Percentiles rank a stretch among this genome's conserved stretches.
These are phyloP conservation scores for Citrus glauca DNA, from an alignment of 345 rosid genomes.

Conservation along the genomic window DNA sequence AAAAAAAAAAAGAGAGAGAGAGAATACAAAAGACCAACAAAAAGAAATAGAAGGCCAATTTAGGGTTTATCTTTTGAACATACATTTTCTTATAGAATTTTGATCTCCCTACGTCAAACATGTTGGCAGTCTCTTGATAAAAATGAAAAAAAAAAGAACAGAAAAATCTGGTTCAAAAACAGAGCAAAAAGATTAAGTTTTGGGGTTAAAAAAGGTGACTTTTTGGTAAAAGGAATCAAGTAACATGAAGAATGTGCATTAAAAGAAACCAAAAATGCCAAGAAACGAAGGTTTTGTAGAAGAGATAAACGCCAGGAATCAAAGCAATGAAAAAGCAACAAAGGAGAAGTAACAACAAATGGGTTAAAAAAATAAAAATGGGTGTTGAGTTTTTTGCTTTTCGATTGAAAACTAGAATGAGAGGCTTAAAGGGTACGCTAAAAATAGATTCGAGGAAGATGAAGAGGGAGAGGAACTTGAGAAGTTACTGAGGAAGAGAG, in stretches of 20 bases:
- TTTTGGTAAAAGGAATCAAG: neutral
- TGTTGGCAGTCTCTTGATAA: slow-evolving; percentile 1
- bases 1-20: neutral
- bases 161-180: neutral
- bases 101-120: slow-evolving; percentile 36
- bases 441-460: neutral
- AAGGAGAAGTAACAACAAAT: neutral
- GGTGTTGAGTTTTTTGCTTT: neutral
- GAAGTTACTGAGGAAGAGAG: neutral
- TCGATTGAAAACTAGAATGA: no score
- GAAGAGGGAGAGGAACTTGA: neutral
- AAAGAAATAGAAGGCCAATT: neutral
- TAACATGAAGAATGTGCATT: slow-evolving; percentile 10
- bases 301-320: neutral
- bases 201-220: neutral
- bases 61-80: neutral
- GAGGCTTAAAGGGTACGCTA: neutral
- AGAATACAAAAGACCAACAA: neutral
- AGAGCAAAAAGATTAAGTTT: neutral
- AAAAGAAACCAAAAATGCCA: neutral
- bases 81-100: slow-evolving; percentile 38
- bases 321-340: neutral
- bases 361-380: neutral
- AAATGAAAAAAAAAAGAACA: neutral
- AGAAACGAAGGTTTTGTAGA: neutral